phyloP scores from a whole-genome alignment of 495 filamentous ascomycete species.

The Penicillium verhagenii region DNA sequence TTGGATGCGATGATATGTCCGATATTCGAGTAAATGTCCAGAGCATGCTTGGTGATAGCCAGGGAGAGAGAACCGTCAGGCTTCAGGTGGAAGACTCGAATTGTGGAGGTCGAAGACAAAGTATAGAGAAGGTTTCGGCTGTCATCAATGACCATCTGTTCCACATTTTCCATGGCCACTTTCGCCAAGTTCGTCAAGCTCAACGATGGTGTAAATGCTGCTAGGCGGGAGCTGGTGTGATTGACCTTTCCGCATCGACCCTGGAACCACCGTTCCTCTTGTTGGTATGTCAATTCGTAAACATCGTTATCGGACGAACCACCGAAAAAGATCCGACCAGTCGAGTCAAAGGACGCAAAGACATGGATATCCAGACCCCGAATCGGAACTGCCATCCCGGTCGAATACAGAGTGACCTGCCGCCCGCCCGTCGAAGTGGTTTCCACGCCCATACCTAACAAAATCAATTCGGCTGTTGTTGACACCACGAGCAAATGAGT shows the following conservation, averaged over 20 bases:
- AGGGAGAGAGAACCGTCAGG: constrained; percentile 49
- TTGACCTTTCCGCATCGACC: constrained; percentile 78
- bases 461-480: constrained; percentile 75
- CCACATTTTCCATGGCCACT: constrained; percentile 58
- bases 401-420: constrained; percentile 75
- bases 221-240: constrained; percentile 76
- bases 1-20: constrained; percentile 73
- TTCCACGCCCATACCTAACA: constrained; percentile 74
- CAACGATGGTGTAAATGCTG: constrained; percentile 61
- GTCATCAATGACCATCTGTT: constrained; percentile 83
- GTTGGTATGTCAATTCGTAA: constrained; percentile 91
- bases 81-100: constrained; percentile 80
- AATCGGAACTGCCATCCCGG: constrained; percentile 72
- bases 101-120: constrained; percentile 78
- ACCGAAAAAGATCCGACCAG: constrained; percentile 88
- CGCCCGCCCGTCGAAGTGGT: constrained; percentile 60
- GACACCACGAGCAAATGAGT: constrained; percentile 86
- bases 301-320: constrained; percentile 80
- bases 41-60: constrained; percentile 55
- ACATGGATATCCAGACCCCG: constrained; percentile 69
- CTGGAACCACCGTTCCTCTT: constrained; percentile 94
- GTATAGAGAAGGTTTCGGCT: constrained; percentile 85
- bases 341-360: constrained; percentile 71
- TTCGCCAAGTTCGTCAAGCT: constrained; percentile 46
- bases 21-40: constrained; percentile 62